These are phyloP conservation scores for Diaporthe sp. DNA, from an alignment of 2,329 filamentous ascomycete species.

Conservation along the genomic window DNA sequence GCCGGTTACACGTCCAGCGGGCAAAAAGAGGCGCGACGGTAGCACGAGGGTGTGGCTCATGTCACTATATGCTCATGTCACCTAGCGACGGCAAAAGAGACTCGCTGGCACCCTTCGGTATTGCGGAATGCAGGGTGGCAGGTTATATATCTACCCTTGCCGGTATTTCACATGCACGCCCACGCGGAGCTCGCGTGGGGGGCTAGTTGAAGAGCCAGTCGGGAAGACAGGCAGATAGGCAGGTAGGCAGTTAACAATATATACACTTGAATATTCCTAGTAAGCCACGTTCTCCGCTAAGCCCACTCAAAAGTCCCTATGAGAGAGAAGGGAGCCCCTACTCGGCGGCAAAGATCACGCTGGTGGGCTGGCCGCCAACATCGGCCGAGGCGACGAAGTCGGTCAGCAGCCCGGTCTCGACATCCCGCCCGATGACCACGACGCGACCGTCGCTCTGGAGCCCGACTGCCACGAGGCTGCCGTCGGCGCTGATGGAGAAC, in stretches of 20 bases:
- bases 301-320: neutral
- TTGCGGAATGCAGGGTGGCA: conserved; percentile 7
- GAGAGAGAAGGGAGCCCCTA: neutral
- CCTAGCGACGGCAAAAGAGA: conserved; percentile 6
- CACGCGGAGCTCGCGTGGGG: conserved; percentile 14
- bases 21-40: neutral
- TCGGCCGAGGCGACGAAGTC: conserved; percentile 58
- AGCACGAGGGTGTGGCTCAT: conserved; percentile 20
- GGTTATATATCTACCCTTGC: conserved; percentile 7
- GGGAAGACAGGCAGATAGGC: neutral
- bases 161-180: conserved; percentile 10
- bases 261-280: conserved; percentile 18
- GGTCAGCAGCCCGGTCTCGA: conserved; percentile 69
- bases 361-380: conserved; percentile 61
- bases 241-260: conserved; percentile 48
- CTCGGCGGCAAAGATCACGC: conserved; percentile 57
- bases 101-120: conserved; percentile 21
- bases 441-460: conserved; percentile 74
- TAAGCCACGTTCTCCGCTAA: neutral
- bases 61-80: conserved; percentile 25
- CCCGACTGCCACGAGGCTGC: conserved; percentile 75
- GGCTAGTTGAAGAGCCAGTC: neutral
- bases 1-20: neutral
- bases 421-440: conserved; percentile 72
- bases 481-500: conserved; percentile 75